phyloP scores from a whole-genome alignment of 2,329 filamentous ascomycete species.

The Pestalotiopsis sp. region DNA sequence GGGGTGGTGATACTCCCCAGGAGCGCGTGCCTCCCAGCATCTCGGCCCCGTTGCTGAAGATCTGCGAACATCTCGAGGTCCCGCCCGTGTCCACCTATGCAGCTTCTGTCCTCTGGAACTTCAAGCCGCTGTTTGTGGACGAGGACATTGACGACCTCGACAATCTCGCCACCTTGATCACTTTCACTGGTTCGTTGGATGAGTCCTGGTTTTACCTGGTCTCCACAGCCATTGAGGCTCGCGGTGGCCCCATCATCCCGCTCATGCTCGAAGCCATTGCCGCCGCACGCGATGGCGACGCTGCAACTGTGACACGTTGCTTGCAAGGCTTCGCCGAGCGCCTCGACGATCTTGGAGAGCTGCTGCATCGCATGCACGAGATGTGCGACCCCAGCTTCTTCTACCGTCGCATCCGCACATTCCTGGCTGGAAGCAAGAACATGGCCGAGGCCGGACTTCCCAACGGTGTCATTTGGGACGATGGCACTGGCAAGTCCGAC shows the following conservation, averaged over 20 bases:
- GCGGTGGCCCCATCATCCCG: conserved; percentile 82
- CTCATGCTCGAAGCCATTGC: conserved; percentile 87
- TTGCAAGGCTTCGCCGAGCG: conserved; percentile 84
- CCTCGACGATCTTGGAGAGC: conserved; percentile 77
- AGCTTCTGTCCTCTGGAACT: conserved; percentile 93
- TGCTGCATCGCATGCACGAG: conserved; percentile 91
- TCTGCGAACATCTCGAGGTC: conserved; percentile 79
- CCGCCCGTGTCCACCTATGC: conserved; percentile 95
- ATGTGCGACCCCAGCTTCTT: conserved; percentile 93
- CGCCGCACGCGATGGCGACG: conserved; percentile 73
- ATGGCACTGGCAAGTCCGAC: conserved; percentile 66
- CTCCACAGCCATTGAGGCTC: conserved; percentile 92
- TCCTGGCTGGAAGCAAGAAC: conserved; percentile 94
- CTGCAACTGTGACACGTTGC: conserved; percentile 70
- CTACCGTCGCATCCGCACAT: conserved; percentile 94
- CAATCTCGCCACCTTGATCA: conserved; percentile 85
- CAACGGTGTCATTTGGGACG: conserved; percentile 83
- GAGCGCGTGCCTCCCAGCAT: conserved; percentile 80
- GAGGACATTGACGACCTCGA: conserved; percentile 82
- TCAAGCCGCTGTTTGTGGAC: conserved; percentile 83
- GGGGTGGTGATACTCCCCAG: conserved; percentile 83
- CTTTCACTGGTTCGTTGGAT: conserved; percentile 91
- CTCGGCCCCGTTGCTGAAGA: conserved; percentile 77
- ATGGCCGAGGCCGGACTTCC: conserved; percentile 94
- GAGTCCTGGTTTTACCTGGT: conserved; percentile 99